phyloP scores from a whole-genome alignment of 495 filamentous ascomycete species.

The Hypoxylon perforatum region DNA sequence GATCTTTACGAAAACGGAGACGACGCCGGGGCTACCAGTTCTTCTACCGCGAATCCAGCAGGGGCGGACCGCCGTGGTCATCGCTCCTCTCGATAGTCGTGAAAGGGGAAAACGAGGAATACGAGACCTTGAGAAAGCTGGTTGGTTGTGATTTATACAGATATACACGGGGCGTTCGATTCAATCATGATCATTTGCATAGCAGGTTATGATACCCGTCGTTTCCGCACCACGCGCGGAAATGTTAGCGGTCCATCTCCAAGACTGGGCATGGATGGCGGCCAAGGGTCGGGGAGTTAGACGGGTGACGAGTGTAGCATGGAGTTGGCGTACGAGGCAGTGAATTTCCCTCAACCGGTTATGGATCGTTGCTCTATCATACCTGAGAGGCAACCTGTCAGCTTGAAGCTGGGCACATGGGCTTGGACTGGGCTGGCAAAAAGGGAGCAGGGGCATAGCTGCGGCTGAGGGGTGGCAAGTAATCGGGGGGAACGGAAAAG shows the following conservation, averaged over 20 bases:
- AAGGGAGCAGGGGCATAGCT: slow-evolving; percentile 1
- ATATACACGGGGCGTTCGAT: slow-evolving; percentile 37
- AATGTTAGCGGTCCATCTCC: slow-evolving; percentile 13
- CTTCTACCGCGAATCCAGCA: slow-evolving; percentile 31
- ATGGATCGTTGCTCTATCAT: slow-evolving; percentile 15
- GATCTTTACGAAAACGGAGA: slow-evolving; percentile 64
- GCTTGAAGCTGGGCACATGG: background rate
- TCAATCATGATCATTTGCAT: slow-evolving; percentile 27
- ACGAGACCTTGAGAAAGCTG: slow-evolving; percentile 13
- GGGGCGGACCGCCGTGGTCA: slow-evolving; percentile 26
- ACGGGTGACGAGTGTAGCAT: slow-evolving; percentile 21
- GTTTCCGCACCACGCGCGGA: slow-evolving; percentile 18
- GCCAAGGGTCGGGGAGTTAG: slow-evolving; percentile 17
- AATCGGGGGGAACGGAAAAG: slow-evolving; percentile 33
- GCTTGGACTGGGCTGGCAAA: slow-evolving; percentile 1
- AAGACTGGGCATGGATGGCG: slow-evolving; percentile 11
- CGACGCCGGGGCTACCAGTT: slow-evolving; percentile 39
- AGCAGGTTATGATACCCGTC: slow-evolving; percentile 38
- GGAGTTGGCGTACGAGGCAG: slow-evolving; percentile 10
- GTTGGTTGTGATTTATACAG: slow-evolving; percentile 33
- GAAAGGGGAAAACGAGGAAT: background rate
- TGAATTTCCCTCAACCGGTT: slow-evolving; percentile 23
- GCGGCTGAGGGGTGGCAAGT: slow-evolving; percentile 29
- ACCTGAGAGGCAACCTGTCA: slow-evolving; percentile 16
- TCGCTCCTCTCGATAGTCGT: slow-evolving; percentile 37